phyloP scores from a whole-genome alignment of 75 land plant species.

The Selaginella moellendorffii region DNA sequence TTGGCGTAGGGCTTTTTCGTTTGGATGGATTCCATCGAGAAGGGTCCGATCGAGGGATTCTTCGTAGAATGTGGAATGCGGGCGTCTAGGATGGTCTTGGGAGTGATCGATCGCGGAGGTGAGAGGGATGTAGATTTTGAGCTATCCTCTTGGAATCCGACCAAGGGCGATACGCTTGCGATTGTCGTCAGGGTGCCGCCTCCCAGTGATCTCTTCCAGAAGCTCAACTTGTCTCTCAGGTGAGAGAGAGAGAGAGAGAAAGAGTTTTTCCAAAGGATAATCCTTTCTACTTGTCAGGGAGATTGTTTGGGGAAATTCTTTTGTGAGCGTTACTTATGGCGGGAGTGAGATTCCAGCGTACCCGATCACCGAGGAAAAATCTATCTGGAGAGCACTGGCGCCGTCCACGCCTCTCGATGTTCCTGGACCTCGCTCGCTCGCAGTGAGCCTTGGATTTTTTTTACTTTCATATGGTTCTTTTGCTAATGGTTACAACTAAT shows the following conservation, averaged over 20 bases:
- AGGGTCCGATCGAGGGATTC: no score
- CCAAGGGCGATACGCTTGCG: conserved; percentile 22
- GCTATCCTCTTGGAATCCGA: conserved; percentile 19
- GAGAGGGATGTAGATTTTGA: conserved; percentile 12
- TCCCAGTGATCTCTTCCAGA: conserved; percentile 9
- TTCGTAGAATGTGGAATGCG: no score
- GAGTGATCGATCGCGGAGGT: no score
- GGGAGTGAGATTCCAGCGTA: conserved; percentile 13
- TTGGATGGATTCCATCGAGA: no score
- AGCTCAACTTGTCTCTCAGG: conserved; percentile 13
- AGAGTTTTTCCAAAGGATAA: no score
- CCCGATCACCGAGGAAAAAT: conserved; percentile 10
- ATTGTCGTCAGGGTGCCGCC: conserved; percentile 14
- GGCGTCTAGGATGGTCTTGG: no score
- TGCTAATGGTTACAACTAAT: no score
- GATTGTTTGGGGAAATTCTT: neutral
- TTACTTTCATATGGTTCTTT: no score
- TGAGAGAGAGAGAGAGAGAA: no score
- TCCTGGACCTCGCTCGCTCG: conserved; percentile 12
- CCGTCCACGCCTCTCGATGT: conserved; percentile 19
- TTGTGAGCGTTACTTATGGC: neutral
- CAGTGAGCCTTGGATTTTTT: no score
- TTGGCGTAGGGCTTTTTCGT: no score
- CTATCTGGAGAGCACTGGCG: conserved; percentile 17
- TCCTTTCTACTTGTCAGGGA: no score